phyloP scores from a whole-genome alignment of 2,329 filamentous ascomycete genomes.

The Diaporthe eres region DNA sequence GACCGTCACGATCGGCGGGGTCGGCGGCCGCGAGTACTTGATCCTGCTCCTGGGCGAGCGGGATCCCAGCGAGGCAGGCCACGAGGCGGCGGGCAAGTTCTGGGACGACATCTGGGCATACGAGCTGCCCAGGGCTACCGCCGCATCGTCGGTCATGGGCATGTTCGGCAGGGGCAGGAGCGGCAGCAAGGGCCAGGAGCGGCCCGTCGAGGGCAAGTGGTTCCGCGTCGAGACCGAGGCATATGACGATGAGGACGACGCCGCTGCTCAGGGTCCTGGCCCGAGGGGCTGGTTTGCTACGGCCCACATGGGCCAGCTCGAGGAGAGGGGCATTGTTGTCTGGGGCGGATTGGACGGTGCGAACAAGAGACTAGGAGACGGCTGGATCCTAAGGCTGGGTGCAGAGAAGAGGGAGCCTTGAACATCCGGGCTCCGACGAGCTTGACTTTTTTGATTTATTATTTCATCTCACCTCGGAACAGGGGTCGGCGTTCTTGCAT shows the following conservation, averaged over 20 bases:
- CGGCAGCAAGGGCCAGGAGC: conserved; percentile 43
- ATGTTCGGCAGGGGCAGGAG: conserved; percentile 42
- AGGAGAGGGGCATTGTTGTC: conserved; percentile 71
- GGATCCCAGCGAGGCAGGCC: conserved; percentile 62
- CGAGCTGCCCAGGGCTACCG: conserved; percentile 69
- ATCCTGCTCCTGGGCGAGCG: conserved; percentile 73
- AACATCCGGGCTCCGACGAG: background rate
- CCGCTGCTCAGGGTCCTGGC: conserved; percentile 61
- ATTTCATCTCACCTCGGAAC: background rate
- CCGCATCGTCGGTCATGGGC: conserved; percentile 68
- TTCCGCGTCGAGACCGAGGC: conserved; percentile 61
- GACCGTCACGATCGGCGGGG: conserved; percentile 65
- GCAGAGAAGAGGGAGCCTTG: conserved; percentile 44
- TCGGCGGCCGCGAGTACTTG: conserved; percentile 72
- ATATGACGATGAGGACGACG: conserved; percentile 66
- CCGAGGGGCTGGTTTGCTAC: conserved; percentile 71
- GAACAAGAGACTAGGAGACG: conserved; percentile 69
- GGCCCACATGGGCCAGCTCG: conserved; percentile 69
- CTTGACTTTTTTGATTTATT: background rate
- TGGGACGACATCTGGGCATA: conserved; percentile 75
- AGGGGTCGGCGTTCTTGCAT: conserved; percentile 25
- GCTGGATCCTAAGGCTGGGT: conserved; percentile 73
- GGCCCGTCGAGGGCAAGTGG: conserved; percentile 73
- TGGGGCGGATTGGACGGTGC: conserved; percentile 71
- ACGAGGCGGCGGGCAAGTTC: conserved; percentile 67